Evolutionary conservation across 148 eudicot species (phyloP), one percentile per base, ranked within the genome.

Genomic region (Fagopyrum homotropicum): DNA sequence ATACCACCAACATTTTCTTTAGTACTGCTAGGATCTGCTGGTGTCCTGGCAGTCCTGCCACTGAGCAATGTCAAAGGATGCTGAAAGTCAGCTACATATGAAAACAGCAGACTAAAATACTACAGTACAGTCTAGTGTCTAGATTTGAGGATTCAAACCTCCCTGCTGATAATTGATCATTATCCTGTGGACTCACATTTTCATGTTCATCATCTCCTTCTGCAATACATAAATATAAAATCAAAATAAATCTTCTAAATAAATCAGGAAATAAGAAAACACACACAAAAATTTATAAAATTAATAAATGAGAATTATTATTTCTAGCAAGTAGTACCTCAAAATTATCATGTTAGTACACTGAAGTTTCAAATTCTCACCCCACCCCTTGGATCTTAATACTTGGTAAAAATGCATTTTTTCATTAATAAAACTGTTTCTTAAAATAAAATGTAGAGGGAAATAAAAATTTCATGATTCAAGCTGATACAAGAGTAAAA

Each of bases 171-270:
- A 60, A 26, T 61, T 72, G 78, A 72, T 84, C 83, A 73, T 84
- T 82, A 74, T 85, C 70, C 22, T 75, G 75, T 22, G 86, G 78
- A 26, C 79, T 85, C 59, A 85, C 90, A 78, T 83, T 85, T 64
- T 88, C 90, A 78, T 83, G 75, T 52, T 83, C 94, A 83, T 88
- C 80, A 79, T 88, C 89, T 51, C 88, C 98, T 91, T 85, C 76
- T 61, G 73, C 72, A n/a, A 73, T 30, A 57, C 1, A 17, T 1
- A 69, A 55, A 14, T 74, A 45, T 76, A 74, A 57, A 5, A 71
- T 16, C n/a, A 73, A 29, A 56, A 59, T 30, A 59, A 6, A 9
- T 22, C 11, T 14, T 26, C 48, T 30, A 16, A 74, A 7, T 55
- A 4, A 7, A 0, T 8, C 49, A 52, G 17, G 40, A 74, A 35